phyloP scores from a whole-genome alignment of 805 yeast genomes.

The Kockiozyma suomiensis region DNA sequence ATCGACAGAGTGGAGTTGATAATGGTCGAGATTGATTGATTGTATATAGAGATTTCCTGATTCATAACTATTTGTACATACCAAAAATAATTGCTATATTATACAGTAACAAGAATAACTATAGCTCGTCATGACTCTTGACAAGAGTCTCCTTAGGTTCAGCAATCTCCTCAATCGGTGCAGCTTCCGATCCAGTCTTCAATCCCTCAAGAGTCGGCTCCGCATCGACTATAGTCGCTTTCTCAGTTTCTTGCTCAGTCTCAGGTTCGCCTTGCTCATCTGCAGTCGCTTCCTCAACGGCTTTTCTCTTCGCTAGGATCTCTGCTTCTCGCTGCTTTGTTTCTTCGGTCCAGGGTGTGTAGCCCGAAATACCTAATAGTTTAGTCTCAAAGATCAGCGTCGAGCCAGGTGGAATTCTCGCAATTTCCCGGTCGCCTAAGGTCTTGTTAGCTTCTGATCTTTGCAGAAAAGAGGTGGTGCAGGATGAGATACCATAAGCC shows the following conservation, averaged over 20 bases:
- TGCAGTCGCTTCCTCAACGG: neutral
- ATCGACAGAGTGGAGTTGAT: slow-evolving; percentile 63
- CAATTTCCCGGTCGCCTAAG: slow-evolving; percentile 37
- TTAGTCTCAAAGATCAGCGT: slow-evolving; percentile 70
- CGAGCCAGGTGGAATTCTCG: slow-evolving; percentile 76
- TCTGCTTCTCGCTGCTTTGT: slow-evolving; percentile 8
- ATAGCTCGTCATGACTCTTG: too few relatives aligned
- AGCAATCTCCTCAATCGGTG: neutral
- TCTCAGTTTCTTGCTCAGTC: slow-evolving; percentile 3
- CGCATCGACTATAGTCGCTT: neutral
- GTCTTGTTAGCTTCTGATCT: neutral
- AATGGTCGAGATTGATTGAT: slow-evolving; percentile 56
- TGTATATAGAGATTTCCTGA: too few relatives aligned
- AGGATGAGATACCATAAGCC: slow-evolving; percentile 61
- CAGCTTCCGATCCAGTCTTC: neutral
- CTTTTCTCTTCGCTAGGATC: neutral
- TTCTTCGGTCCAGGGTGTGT: slow-evolving; percentile 15
- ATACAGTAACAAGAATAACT: too few relatives aligned
- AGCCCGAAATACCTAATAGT: slow-evolving; percentile 53
- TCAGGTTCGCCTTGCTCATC: neutral
- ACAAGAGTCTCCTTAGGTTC: slow-evolving; percentile 3
- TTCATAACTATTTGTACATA: neutral
- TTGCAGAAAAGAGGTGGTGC: slow-evolving; percentile 51
- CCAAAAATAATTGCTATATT: neutral
- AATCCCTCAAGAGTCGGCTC: slow-evolving; percentile 5